A percentile compares a stretch with the other conserved stretches of the same genome.
These are phyloP conservation scores for Heracleum sosnowskyi DNA, from an alignment of 129 eudicot genomes.

Conservation along the genomic window DNA sequence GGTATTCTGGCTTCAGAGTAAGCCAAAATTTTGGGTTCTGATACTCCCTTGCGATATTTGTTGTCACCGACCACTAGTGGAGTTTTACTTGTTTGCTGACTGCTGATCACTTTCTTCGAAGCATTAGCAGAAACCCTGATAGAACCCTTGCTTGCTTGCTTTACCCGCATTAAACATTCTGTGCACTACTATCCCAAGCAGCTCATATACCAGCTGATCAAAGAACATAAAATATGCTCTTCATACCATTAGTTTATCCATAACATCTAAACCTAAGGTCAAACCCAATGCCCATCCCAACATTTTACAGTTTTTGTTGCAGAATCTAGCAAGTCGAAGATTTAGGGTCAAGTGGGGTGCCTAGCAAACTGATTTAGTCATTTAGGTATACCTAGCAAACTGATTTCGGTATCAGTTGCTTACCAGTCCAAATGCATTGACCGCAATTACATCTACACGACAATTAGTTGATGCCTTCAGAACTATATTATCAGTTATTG, in stretches of 20 bases:
- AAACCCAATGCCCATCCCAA: not conserved
- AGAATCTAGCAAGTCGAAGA: not conserved
- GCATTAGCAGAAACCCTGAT: constrained; percentile 21
- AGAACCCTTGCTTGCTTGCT: constrained; percentile 13
- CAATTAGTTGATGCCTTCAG: not conserved
- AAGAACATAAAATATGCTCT: not conserved
- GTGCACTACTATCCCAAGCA: not conserved
- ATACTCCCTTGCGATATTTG: constrained; percentile 18
- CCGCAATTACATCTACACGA: not conserved
- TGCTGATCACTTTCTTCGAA: constrained; percentile 2
- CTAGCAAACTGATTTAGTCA: not conserved
- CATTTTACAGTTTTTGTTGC: not conserved
- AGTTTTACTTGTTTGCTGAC: constrained; percentile 22
- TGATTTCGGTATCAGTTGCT: not conserved
- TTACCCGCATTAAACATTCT: constrained; percentile 21
- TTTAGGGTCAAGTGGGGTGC: not conserved
- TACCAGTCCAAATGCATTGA: not conserved
- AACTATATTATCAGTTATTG: not conserved
- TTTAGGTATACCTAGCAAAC: not conserved
- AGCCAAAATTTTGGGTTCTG: constrained; percentile 28
- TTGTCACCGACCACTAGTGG: constrained; percentile 19
- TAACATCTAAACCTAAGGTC: not conserved
- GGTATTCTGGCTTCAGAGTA: constrained; percentile 81
- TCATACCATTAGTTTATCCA: not conserved
- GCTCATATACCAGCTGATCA: not conserved